These are phyloP conservation scores for Dendrobium catenatum DNA, from an alignment of 106 monocot genomes.

Conservation along the genomic window DNA sequence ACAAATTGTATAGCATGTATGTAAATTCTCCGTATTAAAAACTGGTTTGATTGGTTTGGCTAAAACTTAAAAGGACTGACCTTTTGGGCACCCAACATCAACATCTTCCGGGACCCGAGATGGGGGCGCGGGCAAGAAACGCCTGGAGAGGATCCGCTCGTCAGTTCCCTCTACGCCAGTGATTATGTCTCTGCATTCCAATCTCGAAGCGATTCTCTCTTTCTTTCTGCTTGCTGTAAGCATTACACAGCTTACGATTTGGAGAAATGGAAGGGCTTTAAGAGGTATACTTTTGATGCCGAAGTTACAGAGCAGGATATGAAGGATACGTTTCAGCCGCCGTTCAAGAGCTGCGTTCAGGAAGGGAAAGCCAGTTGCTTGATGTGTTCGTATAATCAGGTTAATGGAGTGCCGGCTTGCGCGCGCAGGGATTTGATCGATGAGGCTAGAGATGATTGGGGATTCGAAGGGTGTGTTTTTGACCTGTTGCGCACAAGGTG, in stretches of 20 bases:
- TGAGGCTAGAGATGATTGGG: slow-evolving; percentile 65
- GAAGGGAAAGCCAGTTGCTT: slow-evolving; percentile 70
- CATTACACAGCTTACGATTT: slow-evolving; percentile 91
- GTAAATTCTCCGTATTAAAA: no score
- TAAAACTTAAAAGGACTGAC: slow-evolving; percentile 26
- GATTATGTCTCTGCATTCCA: slow-evolving; percentile 72
- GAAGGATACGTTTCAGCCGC: slow-evolving; percentile 83
- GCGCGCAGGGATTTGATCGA: slow-evolving; percentile 45
- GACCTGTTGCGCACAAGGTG: no score
- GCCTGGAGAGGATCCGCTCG: slow-evolving; percentile 82
- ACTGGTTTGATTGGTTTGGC: no score
- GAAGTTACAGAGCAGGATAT: slow-evolving; percentile 79
- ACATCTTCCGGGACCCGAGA: slow-evolving; percentile 86
- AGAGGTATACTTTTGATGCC: slow-evolving; percentile 78
- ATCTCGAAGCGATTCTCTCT: slow-evolving; percentile 19
- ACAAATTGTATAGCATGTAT: no score
- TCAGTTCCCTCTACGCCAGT: slow-evolving; percentile 42
- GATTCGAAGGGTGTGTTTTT: slow-evolving; percentile 60
- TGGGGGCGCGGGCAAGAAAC: slow-evolving; percentile 97
- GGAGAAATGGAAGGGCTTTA: slow-evolving; percentile 71
- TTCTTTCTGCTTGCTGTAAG: slow-evolving; percentile 98
- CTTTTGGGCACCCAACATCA: slow-evolving; percentile 96
- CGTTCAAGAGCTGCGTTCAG: slow-evolving; percentile 67
- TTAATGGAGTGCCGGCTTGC: slow-evolving; percentile 83
- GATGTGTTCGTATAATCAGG: slow-evolving; percentile 92